These are phyloP conservation scores for Colletotrichum godetiae DNA, from an alignment of 2,329 filamentous ascomycete species.

Conservation along the genomic window DNA sequence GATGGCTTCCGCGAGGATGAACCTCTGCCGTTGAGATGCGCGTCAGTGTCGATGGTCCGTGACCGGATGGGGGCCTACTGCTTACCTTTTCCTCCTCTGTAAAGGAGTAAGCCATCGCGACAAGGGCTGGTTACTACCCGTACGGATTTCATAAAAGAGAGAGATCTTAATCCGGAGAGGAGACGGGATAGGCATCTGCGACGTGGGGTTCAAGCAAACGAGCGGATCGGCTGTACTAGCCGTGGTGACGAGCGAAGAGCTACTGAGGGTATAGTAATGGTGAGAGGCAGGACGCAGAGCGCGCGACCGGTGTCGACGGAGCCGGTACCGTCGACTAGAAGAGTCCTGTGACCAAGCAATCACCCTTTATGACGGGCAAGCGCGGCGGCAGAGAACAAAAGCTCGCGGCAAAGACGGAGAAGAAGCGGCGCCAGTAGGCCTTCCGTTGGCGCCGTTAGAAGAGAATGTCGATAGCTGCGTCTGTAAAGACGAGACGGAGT, in stretches of 20 bases:
- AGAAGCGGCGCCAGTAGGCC: constrained; percentile 7
- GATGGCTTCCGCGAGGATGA: constrained; percentile 68
- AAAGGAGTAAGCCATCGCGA: constrained; percentile 47
- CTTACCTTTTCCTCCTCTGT: constrained; percentile 65
- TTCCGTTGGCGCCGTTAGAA: background rate
- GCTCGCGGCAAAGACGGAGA: constrained; percentile 11
- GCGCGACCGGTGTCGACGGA: constrained; percentile 15
- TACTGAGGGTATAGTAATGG: constrained; percentile 15
- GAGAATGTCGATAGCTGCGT: background rate
- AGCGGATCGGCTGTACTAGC: constrained; percentile 18
- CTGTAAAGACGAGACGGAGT: background rate
- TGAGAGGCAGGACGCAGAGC: background rate
- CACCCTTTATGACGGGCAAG: constrained; percentile 14
- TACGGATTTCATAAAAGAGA: constrained; percentile 13
- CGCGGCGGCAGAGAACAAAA: constrained; percentile 9
- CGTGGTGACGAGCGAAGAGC: background rate
- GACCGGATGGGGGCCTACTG: constrained; percentile 33
- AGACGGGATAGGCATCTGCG: constrained; percentile 33
- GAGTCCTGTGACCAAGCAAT: background rate
- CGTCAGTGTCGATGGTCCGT: constrained; percentile 7
- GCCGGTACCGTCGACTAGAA: constrained; percentile 18
- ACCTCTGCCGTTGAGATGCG: constrained; percentile 55
- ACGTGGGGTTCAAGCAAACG: constrained; percentile 11
- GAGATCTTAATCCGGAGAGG: background rate
- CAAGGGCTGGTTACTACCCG: background rate